A percentile compares a stretch with the other conserved stretches of the same genome.
phyloP scores from a whole-genome alignment of 2,329 filamentous ascomycete genomes.

The Phaeophleospora eucalypticola region DNA sequence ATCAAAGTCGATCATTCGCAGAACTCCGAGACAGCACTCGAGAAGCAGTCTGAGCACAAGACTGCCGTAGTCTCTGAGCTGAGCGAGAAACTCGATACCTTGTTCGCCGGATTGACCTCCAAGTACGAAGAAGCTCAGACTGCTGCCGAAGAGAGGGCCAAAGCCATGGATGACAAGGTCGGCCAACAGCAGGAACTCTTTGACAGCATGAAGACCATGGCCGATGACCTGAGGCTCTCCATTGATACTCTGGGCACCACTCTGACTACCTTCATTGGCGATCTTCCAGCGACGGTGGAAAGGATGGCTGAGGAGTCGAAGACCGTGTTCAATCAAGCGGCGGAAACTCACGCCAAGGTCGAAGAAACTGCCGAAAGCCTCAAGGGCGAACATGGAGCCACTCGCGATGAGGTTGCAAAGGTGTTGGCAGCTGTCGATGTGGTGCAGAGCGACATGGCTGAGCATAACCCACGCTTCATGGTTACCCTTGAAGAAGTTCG shows the following conservation, averaged over 20 bases:
- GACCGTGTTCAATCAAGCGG: slow-evolving; percentile 77
- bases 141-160: slow-evolving; percentile 67
- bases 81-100: slow-evolving; percentile 63
- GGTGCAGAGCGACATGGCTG: slow-evolving; percentile 72
- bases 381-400: slow-evolving; percentile 76
- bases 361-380: slow-evolving; percentile 70
- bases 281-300: slow-evolving; percentile 63
- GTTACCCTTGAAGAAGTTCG: slow-evolving; percentile 84
- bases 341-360: slow-evolving; percentile 69
- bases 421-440: slow-evolving; percentile 68
- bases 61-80: slow-evolving; percentile 53
- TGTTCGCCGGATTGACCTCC: slow-evolving; percentile 72
- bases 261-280: slow-evolving; percentile 43
- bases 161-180: slow-evolving; percentile 69
- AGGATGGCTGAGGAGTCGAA: slow-evolving; percentile 84
- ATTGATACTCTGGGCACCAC: slow-evolving; percentile 76
- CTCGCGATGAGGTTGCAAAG: slow-evolving; percentile 74
- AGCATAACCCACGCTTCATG: slow-evolving; percentile 84
- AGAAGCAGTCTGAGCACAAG: slow-evolving; percentile 59
- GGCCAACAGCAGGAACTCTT: slow-evolving; percentile 69
- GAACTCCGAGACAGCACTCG: slow-evolving; percentile 50
- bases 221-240: slow-evolving; percentile 81
- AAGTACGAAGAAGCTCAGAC: slow-evolving; percentile 86
- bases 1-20: slow-evolving; percentile 74
- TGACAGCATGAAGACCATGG: slow-evolving; percentile 68